Percentiles rank a stretch among this genome's conserved stretches.
Conservation (phyloP, 1,284 basidiomycete species). For the Porogramme epimiltina region DNA sequence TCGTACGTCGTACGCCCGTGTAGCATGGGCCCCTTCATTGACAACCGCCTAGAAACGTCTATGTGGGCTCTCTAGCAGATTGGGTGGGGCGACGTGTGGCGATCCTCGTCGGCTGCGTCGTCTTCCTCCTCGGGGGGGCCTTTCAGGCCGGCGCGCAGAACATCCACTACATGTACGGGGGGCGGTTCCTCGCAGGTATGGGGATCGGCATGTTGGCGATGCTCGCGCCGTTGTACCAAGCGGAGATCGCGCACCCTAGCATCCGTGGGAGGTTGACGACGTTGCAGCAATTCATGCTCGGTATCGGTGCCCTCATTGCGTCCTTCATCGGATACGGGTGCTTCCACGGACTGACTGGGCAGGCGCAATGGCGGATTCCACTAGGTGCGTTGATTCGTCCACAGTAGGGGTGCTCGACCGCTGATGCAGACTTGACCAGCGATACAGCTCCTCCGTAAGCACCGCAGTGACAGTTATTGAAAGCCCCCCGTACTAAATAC, state of each 20-base stretch:
- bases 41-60: constrained; percentile 38
- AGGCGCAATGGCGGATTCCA: constrained; percentile 56
- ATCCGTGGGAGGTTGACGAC: constrained; percentile 64
- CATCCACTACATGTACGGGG: constrained; percentile 62
- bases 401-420: too few species aligned
- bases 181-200: constrained; percentile 59
- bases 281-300: constrained; percentile 58
- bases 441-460: constrained; percentile 32
- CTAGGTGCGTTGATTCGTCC: constrained; percentile 41
- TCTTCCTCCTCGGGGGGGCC: constrained; percentile 54
- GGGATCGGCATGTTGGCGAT: constrained; percentile 56
- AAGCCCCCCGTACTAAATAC: neutral
- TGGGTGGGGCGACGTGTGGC: constrained; percentile 30
- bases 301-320: constrained; percentile 48
- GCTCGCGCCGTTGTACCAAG: constrained; percentile 61
- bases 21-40: neutral
- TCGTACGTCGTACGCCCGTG: constrained; percentile 13
- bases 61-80: constrained; percentile 37
- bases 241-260: constrained; percentile 66
- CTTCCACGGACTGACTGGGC: constrained; percentile 27
- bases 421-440: too few species aligned
- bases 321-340: constrained; percentile 38
- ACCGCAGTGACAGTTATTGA: neutral
- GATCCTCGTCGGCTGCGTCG: constrained; percentile 37
- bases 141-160: constrained; percentile 53